Conservation (phyloP, 495 filamentous ascomycete species). For the Gamarada debralockiae region DNA sequence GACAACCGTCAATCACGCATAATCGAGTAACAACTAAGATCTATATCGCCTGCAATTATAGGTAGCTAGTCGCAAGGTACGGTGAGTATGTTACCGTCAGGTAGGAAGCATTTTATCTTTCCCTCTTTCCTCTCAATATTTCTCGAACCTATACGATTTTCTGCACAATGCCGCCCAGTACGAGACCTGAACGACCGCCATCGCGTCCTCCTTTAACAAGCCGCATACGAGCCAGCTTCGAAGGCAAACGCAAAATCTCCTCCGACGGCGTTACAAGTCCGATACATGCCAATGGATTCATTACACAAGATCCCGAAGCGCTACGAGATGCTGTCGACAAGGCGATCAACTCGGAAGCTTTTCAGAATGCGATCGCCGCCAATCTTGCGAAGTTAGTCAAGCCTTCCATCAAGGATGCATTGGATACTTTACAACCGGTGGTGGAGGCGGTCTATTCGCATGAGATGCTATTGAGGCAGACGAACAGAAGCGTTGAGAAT, state of each 20-base stretch:
- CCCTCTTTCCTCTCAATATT: neutral
- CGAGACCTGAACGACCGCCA: no score
- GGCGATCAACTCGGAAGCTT: constrained; percentile 24
- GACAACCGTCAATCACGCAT: neutral
- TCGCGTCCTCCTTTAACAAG: constrained; percentile 14
- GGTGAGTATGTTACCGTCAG: constrained; percentile 5
- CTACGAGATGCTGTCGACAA: constrained; percentile 21
- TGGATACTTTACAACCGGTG: constrained; percentile 26
- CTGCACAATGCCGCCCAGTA: neutral
- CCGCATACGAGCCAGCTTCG: constrained; percentile 11
- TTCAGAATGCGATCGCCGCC: constrained; percentile 23
- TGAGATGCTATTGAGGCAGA: constrained; percentile 22
- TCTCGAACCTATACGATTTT: neutral
- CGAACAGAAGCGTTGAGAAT: constrained; percentile 24
- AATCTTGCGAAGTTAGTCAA: constrained; percentile 23
- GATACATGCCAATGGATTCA: constrained; percentile 12
- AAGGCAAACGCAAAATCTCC: constrained; percentile 7
- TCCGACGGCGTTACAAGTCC: constrained; percentile 1
- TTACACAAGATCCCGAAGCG: constrained; percentile 15
- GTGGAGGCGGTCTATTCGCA: constrained; percentile 25
- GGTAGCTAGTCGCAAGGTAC: neutral
- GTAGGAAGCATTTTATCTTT: constrained; percentile 1
- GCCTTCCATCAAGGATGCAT: constrained; percentile 21
- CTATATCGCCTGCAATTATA: constrained; percentile 11
- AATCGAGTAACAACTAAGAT: neutral